Percentiles rank a stretch among this genome's conserved stretches.
Evolutionary conservation across 1,284 basidiomycete genomes (phyloP).

Genomic region (Naganishia albida): DNA sequence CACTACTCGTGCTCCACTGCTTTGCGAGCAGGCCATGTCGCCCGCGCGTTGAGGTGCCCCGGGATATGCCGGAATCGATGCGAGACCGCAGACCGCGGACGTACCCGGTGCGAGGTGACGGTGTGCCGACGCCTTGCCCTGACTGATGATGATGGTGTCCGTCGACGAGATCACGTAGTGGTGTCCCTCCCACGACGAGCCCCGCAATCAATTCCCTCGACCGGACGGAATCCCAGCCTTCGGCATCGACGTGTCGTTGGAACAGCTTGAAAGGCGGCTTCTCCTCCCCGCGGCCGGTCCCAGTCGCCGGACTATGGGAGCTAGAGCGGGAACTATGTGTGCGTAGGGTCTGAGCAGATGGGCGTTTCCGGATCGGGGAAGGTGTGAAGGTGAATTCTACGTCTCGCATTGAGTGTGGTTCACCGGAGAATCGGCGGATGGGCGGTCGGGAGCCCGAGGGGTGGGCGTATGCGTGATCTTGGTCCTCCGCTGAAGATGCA

Average conservation of each 20-base stretch:
- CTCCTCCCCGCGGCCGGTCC: background rate
- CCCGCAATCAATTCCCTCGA: constrained; percentile 10
- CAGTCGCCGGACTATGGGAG: background rate
- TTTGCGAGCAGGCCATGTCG: constrained; percentile 1
- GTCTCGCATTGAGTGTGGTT: constrained; percentile 28
- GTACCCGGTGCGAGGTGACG: constrained; percentile 9
- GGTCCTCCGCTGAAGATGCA: too few species aligned
- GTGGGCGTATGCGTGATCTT: too few species aligned
- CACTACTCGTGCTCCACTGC: constrained; percentile 28
- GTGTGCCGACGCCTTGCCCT: constrained; percentile 2
- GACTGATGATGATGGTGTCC: constrained; percentile 1
- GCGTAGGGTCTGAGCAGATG: constrained; percentile 16
- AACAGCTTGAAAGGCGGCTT: constrained; percentile 27
- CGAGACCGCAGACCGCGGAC: background rate
- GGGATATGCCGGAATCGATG: constrained; percentile 10
- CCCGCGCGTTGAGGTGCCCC: background rate
- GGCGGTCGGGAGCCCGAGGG: background rate
- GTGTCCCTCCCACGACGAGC: constrained; percentile 19
- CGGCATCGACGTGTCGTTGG: constrained; percentile 18
- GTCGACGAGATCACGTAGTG: constrained; percentile 16
- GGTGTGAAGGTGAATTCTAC: constrained; percentile 33
- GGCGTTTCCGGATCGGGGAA: constrained; percentile 21
- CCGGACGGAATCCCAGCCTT: constrained; percentile 15
- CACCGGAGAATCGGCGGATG: constrained; percentile 29
- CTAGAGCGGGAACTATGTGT: constrained; percentile 16